Conservation (phyloP, 805 yeast species). For the Hagleromyces aurorensis region DNA sequence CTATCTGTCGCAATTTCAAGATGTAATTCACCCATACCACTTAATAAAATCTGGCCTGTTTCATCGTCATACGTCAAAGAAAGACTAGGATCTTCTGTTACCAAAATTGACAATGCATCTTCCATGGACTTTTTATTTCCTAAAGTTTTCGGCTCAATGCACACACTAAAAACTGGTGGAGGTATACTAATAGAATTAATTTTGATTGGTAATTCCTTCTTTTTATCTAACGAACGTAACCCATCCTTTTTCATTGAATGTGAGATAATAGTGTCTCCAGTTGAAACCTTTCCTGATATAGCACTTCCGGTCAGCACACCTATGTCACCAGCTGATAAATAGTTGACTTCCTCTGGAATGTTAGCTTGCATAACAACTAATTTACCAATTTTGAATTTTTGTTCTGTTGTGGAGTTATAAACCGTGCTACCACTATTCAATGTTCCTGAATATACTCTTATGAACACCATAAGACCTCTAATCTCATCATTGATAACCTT, state of each 20-base stretch:
- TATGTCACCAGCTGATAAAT: slow-evolving; percentile 69
- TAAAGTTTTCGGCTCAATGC: slow-evolving; percentile 73
- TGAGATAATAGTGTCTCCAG: slow-evolving; percentile 85
- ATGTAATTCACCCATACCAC: slow-evolving; percentile 98
- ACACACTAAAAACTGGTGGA: slow-evolving; percentile 85
- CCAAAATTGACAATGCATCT: slow-evolving; percentile 51
- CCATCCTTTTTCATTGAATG: slow-evolving; percentile 48
- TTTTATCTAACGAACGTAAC: slow-evolving; percentile 34
- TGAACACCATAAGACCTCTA: slow-evolving; percentile 75
- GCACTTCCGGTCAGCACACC: slow-evolving; percentile 51
- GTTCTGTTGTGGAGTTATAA: slow-evolving; percentile 61
- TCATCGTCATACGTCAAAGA: slow-evolving; percentile 63
- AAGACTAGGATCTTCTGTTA: slow-evolving; percentile 90
- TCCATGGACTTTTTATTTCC: slow-evolving; percentile 75
- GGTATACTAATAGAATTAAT: slow-evolving; percentile 78
- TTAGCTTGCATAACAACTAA: slow-evolving; percentile 85
- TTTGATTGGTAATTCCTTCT: slow-evolving; percentile 34
- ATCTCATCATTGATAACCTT: slow-evolving; percentile 83
- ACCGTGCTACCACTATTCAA: slow-evolving; percentile 55
- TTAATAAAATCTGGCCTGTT: slow-evolving; percentile 87
- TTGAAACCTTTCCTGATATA: slow-evolving; percentile 51
- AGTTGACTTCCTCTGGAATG: slow-evolving; percentile 60
- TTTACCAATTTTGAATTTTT: slow-evolving; percentile 56
- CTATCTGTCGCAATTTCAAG: slow-evolving; percentile 81
- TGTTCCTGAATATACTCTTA: slow-evolving; percentile 81